These are phyloP conservation scores for Epithele typhae DNA, from an alignment of 768 basidiomycete genomes.

Conservation along the genomic window DNA sequence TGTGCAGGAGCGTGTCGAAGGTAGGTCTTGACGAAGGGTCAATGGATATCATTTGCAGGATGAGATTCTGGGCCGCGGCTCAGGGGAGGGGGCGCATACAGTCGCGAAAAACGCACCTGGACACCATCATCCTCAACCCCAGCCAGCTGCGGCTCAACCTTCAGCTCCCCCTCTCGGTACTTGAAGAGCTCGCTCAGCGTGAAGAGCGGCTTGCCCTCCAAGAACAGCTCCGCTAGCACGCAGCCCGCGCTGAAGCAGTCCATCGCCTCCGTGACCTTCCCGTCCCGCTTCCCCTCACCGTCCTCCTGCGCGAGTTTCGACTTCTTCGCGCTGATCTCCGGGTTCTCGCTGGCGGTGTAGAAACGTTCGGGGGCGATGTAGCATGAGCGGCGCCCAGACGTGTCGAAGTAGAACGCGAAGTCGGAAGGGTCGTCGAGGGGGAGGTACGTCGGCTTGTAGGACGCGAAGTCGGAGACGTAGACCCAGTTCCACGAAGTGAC, in stretches of 20 bases:
- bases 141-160: conserved; percentile 64
- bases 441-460: conserved; percentile 92
- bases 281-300: conserved; percentile 64
- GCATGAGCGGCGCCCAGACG: conserved; percentile 88
- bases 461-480: conserved; percentile 91
- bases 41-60: conserved; percentile 86
- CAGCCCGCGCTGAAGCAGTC: conserved; percentile 95
- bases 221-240: conserved; percentile 92
- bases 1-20: conserved; percentile 75
- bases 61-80: conserved; percentile 54
- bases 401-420: conserved; percentile 98
- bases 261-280: conserved; percentile 91
- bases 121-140: conserved; percentile 80
- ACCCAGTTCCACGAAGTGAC: conserved; percentile 97
- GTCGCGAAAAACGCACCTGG: conserved; percentile 48
- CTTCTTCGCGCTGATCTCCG: conserved; percentile 66
- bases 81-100: neutral
- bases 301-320: conserved; percentile 48
- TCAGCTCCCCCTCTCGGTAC: conserved; percentile 83
- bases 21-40: conserved; percentile 74
- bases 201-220: conserved; percentile 91
- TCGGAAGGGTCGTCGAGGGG: conserved; percentile 96
- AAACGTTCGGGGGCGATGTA: conserved; percentile 97
- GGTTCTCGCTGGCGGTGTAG: conserved; percentile 67
- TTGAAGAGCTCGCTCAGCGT: conserved; percentile 94